Base-by-base conservation (phyloP, 805 yeast species). In the Ogataea polymorpha region DNA sequence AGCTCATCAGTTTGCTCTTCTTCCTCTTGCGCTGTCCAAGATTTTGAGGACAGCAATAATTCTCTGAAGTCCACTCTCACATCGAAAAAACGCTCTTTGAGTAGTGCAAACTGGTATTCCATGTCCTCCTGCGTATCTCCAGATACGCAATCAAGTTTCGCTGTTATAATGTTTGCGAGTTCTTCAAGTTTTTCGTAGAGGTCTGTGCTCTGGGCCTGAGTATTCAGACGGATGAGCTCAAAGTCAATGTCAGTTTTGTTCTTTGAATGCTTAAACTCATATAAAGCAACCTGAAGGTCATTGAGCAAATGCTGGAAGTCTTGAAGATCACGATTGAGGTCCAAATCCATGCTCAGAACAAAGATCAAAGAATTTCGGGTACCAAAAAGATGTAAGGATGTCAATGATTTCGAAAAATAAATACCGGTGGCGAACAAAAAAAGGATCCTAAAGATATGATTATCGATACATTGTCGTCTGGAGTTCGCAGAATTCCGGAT, bases 401-500 rank as follows among this genome's bases (percentile, higher is more conserved):
- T 33, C 6, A 10, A 16, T 12, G 8, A 6, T 5, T 20, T 8
- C 9, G n/a, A 30, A 29, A 30, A 34, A 11, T 16, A 29, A 40
- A 26, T 33, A 23, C 35, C 21, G 39, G 43, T 34, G 38, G 43
- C 39, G 32, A 35, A 40, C 32, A 20, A 34, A 39, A 39, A 29
- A 16, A 15, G 8, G 5, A 13, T 13, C 17, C 21, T n/a, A 32
- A 28, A 45, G n/a, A 20, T 39, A 57, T 53, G 61, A 42, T 52
- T 6, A 64, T 65, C 59, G 72, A 66, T 45, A 69, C 62, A 20
- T 60, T 61, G 37, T 70, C 67, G 18, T 68, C 78, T 32, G 81
- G 73, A 45, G 66, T 75, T 24, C 71, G 76, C 29, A 73, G 76
- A 53, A 76, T 87, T 20, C 98, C 98, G 21, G 89, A 90, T 61